Evolutionary conservation across 331 rosid species (phyloP).

Genomic region (Quercus phellos): DNA sequence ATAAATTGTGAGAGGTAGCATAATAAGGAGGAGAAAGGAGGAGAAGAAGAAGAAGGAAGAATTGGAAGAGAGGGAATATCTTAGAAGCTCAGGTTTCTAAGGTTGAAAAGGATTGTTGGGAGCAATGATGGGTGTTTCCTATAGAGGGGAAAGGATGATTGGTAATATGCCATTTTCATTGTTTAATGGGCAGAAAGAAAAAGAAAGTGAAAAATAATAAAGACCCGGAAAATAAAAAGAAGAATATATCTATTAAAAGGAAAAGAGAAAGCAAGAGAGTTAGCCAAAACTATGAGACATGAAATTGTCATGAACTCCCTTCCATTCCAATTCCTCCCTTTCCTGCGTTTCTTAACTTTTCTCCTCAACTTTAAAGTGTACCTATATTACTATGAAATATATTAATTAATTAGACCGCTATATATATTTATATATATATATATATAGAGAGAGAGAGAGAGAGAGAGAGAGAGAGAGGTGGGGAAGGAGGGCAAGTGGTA

Average conservation of each 20-base stretch:
- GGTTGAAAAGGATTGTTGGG: slow-evolving; percentile 99
- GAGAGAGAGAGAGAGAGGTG: slow-evolving; percentile 6
- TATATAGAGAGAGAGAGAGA: not conserved
- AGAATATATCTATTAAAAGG: not conserved
- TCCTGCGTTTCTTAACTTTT: slow-evolving; percentile 6
- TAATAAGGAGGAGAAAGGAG: slow-evolving; percentile 18
- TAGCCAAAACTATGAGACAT: slow-evolving; percentile 32
- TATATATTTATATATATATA: not conserved
- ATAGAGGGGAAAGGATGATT: slow-evolving; percentile 96
- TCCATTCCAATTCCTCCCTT: slow-evolving; percentile 42
- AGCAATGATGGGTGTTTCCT: slow-evolving; percentile 99
- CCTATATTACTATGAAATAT: slow-evolving; percentile 4
- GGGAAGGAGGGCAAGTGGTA: slow-evolving; percentile 28
- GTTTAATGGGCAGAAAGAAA: slow-evolving; percentile 66
- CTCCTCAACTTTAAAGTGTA: slow-evolving; percentile 18
- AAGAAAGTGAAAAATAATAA: slow-evolving; percentile 1
- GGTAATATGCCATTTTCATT: slow-evolving; percentile 94
- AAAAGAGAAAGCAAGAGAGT: not conserved
- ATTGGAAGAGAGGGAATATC: slow-evolving; percentile 52
- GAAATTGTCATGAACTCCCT: slow-evolving; percentile 23
- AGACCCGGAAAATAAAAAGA: not conserved
- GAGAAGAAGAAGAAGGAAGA: slow-evolving; percentile 11
- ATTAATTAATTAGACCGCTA: not conserved
- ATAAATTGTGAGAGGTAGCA: slow-evolving; percentile 54
- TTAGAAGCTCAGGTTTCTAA: slow-evolving; percentile 92